Evolutionary conservation across 2,329 filamentous ascomycete species (phyloP), one percentile per base, ranked within the genome.

Genomic region (Anisogramma anomala): DNA sequence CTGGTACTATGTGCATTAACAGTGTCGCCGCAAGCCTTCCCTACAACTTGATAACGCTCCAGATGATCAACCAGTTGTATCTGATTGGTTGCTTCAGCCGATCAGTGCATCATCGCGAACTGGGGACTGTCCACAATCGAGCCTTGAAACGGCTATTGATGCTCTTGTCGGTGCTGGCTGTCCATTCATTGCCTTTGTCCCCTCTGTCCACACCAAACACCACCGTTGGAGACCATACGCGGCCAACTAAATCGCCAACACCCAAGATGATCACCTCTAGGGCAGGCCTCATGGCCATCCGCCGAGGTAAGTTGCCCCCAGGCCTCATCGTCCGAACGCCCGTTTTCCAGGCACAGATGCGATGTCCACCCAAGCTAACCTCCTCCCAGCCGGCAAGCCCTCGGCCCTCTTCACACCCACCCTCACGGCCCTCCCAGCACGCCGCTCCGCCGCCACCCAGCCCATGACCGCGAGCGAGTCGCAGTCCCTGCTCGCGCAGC

Each of bases 401-500:
- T 62, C 66, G 48, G 65, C 60, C 52, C 64, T 71, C 58, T 65
- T 71, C 55, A 55, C 61, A 39, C 62, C 69, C 51, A 69, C 64
- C 55, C 53, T 70, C 45, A 62, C 68, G 50, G 68, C 66, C 31
- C 13, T 30, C 23, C 38, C 33, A 22, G 57, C 60, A n/a, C 65
- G 72, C 52, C 72, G 71, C 51, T 55, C 58, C 54, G 66, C 73
- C 54, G 65, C 74, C 30, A 79, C 77, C 42, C 62, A 75, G 53
- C 71, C 72, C 57, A 53, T 82, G 54, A 67, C 72, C 47, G 60
- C 65, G 39, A 52, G 61, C 39, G 68, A 80, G 47, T 74, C 64
- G 49, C 55, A 73, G 50, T 58, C 72, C 51, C 76, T 94, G 64
- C 84, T 95, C 58, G 79, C 74, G 55, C 68, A 77, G 57, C 88